Evolutionary conservation across 2,329 filamentous ascomycete species (phyloP), one percentile per base, ranked within the genome.

Genomic region (Colletotrichum tropicale): DNA sequence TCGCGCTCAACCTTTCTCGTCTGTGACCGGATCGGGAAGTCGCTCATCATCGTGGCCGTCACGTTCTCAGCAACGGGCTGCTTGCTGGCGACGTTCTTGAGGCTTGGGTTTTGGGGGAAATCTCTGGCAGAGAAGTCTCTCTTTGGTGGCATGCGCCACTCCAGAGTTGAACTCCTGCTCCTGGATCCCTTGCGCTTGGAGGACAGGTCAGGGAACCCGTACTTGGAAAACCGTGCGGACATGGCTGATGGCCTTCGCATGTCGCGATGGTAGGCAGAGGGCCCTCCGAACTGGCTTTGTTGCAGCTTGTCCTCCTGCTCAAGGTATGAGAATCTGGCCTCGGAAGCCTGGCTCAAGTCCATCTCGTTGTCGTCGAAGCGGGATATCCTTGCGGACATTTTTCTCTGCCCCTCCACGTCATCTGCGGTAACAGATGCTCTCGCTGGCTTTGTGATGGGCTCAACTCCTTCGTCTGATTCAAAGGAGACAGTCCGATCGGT

Each of bases 1-100:
- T 81, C 79, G 58, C 72, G 78, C 76, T 80, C 77, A 28, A 78
- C 73, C 52, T 78, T 74, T n/a, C 72, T 77, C 56, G 78, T 77
- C 60, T 75, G 72, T 32, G 55, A 70, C 18, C 76, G 78, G 30
- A 78, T 71, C 24, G 78, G 78, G 52, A 80, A 80, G 61, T 74
- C 72, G 71, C 77, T 78, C 62, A 74, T 62, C 43, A 74, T 76
- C 0, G 76, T 77, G 3, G 62, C 69, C 4, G 71, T 68, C 24
- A 70, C 70, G 10, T 73, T 61, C 5, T 61, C 24, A 13, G 48
- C 6, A 52, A 6, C 60, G 6, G 32, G 16, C 13, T 60, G 43
- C 15, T 52, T 74, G 58, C 26, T 56, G 38, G 55, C 38, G 28
- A 68, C 55, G 6, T 74, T 21, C 10, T 70, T 66, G 15, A 66